Conservation (phyloP, 2,329 filamentous ascomycete species). For the Phialocephala subalpina region DNA sequence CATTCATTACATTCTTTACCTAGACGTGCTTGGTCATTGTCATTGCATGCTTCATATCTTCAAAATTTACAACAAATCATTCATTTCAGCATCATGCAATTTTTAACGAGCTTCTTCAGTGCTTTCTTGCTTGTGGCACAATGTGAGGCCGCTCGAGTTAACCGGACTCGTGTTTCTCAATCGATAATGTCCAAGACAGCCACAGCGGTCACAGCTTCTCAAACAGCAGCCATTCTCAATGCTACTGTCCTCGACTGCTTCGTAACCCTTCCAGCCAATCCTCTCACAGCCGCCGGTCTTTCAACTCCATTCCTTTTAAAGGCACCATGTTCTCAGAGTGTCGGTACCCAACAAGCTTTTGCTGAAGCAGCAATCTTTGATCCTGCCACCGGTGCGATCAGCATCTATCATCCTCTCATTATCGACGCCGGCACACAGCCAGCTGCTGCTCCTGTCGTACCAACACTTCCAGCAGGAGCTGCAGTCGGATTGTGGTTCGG, state of each 20-base stretch:
- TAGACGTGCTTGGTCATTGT: constrained; percentile 1
- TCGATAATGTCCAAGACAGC: neutral
- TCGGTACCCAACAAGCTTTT: constrained; percentile 15
- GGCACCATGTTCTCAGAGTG: constrained; percentile 10
- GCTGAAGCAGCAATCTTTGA: constrained; percentile 17
- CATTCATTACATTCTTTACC: neutral
- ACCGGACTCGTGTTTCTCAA: constrained; percentile 5
- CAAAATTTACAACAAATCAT: neutral
- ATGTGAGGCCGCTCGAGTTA: neutral
- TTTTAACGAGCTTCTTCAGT: neutral
- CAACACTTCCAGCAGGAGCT: constrained; percentile 7
- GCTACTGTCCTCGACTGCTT: constrained; percentile 12
- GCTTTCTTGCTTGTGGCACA: constrained; percentile 9
- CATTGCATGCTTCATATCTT: neutral
- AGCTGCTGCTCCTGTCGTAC: constrained; percentile 11
- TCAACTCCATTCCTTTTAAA: constrained; percentile 14
- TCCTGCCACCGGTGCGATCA: constrained; percentile 10
- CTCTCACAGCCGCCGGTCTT: neutral
- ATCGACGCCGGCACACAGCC: constrained; percentile 4
- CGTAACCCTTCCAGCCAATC: neutral
- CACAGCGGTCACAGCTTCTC: constrained; percentile 1
- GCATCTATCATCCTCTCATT: constrained; percentile 13
- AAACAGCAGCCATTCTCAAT: constrained; percentile 8
- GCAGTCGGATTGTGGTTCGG: constrained; percentile 12
- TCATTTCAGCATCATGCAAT: neutral